Percentiles rank a stretch among this genome's conserved stretches.
Evolutionary conservation across 345 rosid genomes (phyloP).

Genomic region (Hypericum androsaemum): DNA sequence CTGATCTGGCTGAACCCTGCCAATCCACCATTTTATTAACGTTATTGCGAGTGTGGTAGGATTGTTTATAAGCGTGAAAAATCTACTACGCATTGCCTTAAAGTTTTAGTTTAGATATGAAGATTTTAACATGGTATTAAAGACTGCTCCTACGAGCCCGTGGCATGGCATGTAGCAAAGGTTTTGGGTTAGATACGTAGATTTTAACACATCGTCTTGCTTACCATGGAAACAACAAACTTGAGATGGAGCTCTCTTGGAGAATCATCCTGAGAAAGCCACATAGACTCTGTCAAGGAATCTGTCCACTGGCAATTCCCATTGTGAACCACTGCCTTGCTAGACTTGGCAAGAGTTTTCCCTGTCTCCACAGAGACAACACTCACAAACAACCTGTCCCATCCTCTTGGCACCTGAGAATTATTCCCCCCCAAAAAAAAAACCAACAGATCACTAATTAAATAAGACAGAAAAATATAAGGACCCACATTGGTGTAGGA

Average conservation of each 20-base stretch:
- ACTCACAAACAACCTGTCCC: constrained; percentile 51
- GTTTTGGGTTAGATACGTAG: no score
- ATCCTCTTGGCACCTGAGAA: constrained; percentile 55
- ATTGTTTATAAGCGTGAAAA: no score
- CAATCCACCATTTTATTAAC: neutral
- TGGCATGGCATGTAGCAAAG: no score
- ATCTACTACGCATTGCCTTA: no score
- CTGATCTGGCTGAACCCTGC: constrained; percentile 48
- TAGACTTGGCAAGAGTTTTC: constrained; percentile 35
- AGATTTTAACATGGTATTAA: no score
- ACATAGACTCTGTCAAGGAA: constrained; percentile 31
- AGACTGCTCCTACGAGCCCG: no score
- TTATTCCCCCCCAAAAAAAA: neutral
- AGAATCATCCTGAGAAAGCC: constrained; percentile 26
- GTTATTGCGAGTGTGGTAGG: neutral
- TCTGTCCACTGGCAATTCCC: constrained; percentile 57
- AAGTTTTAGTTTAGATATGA: no score
- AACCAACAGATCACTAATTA: no score
- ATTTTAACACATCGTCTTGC: no score
- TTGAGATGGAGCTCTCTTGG: constrained; percentile 31
- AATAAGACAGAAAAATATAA: neutral
- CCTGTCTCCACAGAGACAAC: constrained; percentile 37
- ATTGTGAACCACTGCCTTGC: constrained; percentile 31
- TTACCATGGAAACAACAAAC: constrained; percentile 37
- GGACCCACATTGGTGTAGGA: neutral